Base-by-base conservation (phyloP, 1,284 basidiomycete genomes). In the Moniliophthora roreri region DNA sequence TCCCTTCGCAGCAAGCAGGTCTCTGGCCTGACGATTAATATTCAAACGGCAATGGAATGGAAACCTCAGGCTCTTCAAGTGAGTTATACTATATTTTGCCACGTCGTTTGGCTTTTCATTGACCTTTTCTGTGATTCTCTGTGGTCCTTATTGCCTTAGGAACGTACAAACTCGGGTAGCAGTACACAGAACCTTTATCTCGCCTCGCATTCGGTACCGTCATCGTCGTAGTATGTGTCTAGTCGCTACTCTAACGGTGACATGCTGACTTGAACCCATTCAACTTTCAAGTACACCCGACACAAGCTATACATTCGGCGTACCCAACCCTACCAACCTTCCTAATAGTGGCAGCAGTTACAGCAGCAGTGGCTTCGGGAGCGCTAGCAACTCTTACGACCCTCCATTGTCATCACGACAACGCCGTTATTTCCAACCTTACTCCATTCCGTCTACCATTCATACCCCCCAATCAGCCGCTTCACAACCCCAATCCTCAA, bases 21-120 rank as follows among this genome's bases (percentile, higher is more conserved):
- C 24, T 28, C 44, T n/a, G 28, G 28, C 28, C 24, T 50, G 20
- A 50, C 48, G n/a, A 50, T 50, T 13, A 50, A 50, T 37, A 37
- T 50, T 8, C 48, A 50, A 26, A 50, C 35, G 11, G 24, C 48
- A 18, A 50, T 39, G 48, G 48, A 37, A 50, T 50, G 36, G 48
- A 23, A 24, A 23, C 48, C 48, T 23, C 48, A 50, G 16, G 36
- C 48, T 24, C 26, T 50, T 24, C 35, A 50, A 10, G 48, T 50
- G 16, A n/a, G 48, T 24, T 10, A 7, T 18, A 10, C 11, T 10
- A n/a, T 24, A n/a, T 32, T 32, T 32, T 32, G 28, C 28, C 28
- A 32, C 28, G 28, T 32, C 28, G n/a, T 32, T 32, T 11, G 28
- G 28, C 28, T 11, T 32, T 32, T 44, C 20, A 18, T 8, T 24